These are phyloP conservation scores for Coniochaeta prunicola DNA, from an alignment of 2,329 filamentous ascomycete species.

Conservation along the genomic window DNA sequence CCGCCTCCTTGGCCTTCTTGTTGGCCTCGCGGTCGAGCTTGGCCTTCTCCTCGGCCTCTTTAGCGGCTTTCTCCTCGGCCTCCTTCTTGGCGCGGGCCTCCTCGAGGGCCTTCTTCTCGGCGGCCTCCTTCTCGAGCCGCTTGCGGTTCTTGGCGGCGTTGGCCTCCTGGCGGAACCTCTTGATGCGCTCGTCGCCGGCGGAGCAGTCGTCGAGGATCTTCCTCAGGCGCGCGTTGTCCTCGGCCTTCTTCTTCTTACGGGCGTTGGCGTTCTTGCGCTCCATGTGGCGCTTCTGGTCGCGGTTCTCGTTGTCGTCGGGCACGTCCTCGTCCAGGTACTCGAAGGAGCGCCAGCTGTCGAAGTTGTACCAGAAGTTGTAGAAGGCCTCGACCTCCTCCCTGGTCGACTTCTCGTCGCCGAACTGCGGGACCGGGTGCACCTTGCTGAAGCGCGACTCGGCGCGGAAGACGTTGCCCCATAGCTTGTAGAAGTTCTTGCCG, in stretches of 20 bases:
- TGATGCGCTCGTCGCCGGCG: slow-evolving; percentile 86
- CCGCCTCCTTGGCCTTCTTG: slow-evolving; percentile 98
- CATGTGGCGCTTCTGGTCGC: slow-evolving; percentile 96
- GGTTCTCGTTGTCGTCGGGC: slow-evolving; percentile 96
- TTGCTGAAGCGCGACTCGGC: slow-evolving; percentile 91
- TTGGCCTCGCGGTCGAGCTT: slow-evolving; percentile 75
- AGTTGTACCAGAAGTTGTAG: slow-evolving; percentile 99
- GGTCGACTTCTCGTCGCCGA: slow-evolving; percentile 76
- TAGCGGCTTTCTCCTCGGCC: slow-evolving; percentile 70
- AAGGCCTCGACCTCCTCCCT: slow-evolving; percentile 90
- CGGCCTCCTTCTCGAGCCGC: slow-evolving; percentile 80
- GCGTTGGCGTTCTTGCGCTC: slow-evolving; percentile 98
- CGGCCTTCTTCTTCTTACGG: slow-evolving; percentile 98
- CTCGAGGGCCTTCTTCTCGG: slow-evolving; percentile 78
- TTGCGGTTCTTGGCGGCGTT: slow-evolving; percentile 96
- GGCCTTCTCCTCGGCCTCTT: slow-evolving; percentile 78
- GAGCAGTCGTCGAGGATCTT: slow-evolving; percentile 84
- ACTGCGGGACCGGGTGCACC: slow-evolving; percentile 75
- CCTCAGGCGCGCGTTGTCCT: slow-evolving; percentile 87
- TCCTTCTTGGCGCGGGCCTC: slow-evolving; percentile 79
- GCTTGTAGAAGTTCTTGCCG: slow-evolving; percentile 75
- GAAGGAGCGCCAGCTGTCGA: slow-evolving; percentile 95
- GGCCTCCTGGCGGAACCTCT: slow-evolving; percentile 89
- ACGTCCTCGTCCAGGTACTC: slow-evolving; percentile 99
- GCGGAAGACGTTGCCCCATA: slow-evolving; percentile 87